Evolutionary conservation across 1,284 basidiomycete genomes (phyloP), one percentile per base, ranked within the genome.

Genomic region (Papiliotrema terrestris): DNA sequence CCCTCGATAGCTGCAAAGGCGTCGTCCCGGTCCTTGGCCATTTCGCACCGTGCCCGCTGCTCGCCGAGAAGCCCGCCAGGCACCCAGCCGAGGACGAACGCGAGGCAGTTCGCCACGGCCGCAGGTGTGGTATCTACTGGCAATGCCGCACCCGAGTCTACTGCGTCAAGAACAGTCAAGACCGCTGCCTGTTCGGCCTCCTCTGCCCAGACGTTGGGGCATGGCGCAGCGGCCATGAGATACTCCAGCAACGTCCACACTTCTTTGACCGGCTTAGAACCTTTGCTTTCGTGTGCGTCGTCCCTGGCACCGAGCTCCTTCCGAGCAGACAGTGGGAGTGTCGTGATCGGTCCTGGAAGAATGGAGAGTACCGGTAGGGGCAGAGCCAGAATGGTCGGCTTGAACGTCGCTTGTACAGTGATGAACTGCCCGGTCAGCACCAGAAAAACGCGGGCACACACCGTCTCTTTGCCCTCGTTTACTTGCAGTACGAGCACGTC

Each of bases 401-500:
- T 38, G 43, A 68, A 73, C 11, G 58, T 60, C 6, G 63, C 66
- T 51, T 67, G 67, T 1, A 75, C 46, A 1, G 71, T 66, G 38
- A 74, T 63, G 57, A 74, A 73, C 66, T 72, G 46, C 17, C 4
- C 20, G 39, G 8, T 20, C 15, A 41, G 17, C 17, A 41, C 8
- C 20, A 17, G 39, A 41, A 5, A 8, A 5, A 17, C 20, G 11
- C 41, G 50, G 6, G 0, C 15, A 61, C 67, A 57, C 35, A 71
- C 68, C 1, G 63, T 59, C 41, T 75, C 71, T 54, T 69, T 72
- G 1, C 73, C 70, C 19, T 64, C 65, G 0, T 55, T 45, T 2
- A 73, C 62, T 35, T 69, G 68, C 23, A 75, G 49, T 0, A 75
- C 71, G 6, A 75, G 60, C 0, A 75, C 73, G 56, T 74, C 69